Base-by-base conservation (phyloP, 495 filamentous ascomycete species). In the Trypethelium eluteriae region DNA sequence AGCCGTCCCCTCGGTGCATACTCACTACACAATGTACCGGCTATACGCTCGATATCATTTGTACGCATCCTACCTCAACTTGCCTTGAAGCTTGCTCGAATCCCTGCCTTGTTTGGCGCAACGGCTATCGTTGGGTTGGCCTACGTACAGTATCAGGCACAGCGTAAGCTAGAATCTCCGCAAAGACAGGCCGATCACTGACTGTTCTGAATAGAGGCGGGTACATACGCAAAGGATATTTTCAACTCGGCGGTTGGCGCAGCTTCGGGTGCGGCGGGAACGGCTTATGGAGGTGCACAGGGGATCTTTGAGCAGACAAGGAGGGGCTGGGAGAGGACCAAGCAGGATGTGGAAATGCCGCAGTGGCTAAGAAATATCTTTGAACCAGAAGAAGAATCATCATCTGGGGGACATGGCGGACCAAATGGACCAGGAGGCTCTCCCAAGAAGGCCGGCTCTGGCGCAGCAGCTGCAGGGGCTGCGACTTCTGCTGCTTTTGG, bases 91-190 rank as follows among this genome's bases (percentile, higher is more conserved):
- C 88, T 98, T 64, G 81, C 88, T 47, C 83, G 90, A 62, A 78
- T 97, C 62, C 94, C 94, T 36, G 93, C 95, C 66, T 86, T 96
- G 78, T 92, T 96, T 74, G 94, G 93, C 41, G 92, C 90, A 50
- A 87, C 90, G 53, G 89, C 89, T 77, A 83, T 99, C 74, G 92
- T 89, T 6, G 89, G 90, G 3, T 74, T 94, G 39, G 90, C 90
- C 50, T 99, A 96, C 82, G 72, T 99, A 39, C 94, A 99, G 75
- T 97, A 98, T 76, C 95, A 98, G 78, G 93, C 94, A 68, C 87
- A 88, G 62, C 90, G 91, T 95, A 83, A 73, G 91, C 81, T 49
- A 14, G 65, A 12, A 59, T 34, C 50, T 41, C 18, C 64, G 62
- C 35, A 56, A 47, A 68, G 25, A 44, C 44, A 39, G 12, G 35